Percentiles rank a stretch among this genome's conserved stretches.
Evolutionary conservation across 2,329 filamentous ascomycete genomes (phyloP).

Genomic region (Beauveria pseudobassiana): DNA sequence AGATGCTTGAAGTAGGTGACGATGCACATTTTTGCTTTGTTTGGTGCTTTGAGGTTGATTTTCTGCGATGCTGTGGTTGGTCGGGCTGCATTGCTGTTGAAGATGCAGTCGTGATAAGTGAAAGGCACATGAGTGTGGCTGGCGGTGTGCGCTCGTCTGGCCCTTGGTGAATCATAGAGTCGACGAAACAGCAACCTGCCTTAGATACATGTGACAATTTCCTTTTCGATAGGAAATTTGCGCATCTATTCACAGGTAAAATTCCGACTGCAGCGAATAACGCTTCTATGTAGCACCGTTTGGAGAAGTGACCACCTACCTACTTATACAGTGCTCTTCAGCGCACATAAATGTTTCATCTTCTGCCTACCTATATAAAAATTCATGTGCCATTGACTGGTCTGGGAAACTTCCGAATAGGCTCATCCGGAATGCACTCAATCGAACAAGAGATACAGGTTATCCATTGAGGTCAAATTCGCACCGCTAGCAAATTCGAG

Average conservation of each 20-base stretch:
- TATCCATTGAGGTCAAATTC: not conserved
- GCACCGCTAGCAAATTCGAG: not conserved
- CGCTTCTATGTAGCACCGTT: too few species aligned
- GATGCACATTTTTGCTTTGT: conserved; percentile 34
- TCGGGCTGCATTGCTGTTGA: not conserved
- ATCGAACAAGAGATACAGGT: not conserved
- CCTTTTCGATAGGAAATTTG: not conserved
- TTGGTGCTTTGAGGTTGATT: not conserved
- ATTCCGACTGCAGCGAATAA: too few species aligned
- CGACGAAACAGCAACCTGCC: too few species aligned
- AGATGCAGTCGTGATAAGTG: not conserved
- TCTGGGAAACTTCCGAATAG: too few species aligned
- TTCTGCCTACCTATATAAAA: too few species aligned
- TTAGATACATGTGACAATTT: too few species aligned
- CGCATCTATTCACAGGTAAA: too few species aligned
- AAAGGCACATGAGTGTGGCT: not conserved
- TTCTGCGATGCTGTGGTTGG: not conserved
- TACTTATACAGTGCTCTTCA: too few species aligned
- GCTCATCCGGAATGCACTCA: too few species aligned
- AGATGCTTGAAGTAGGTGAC: conserved; percentile 42
- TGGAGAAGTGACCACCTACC: too few species aligned
- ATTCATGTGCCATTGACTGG: too few species aligned
- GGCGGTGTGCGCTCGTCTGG: not conserved
- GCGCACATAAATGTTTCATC: too few species aligned
- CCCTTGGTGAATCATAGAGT: not conserved